Evolutionary conservation across 257 asterid species (phyloP), one percentile per base, ranked within the genome.

Genomic region (Solanum tarijense): DNA sequence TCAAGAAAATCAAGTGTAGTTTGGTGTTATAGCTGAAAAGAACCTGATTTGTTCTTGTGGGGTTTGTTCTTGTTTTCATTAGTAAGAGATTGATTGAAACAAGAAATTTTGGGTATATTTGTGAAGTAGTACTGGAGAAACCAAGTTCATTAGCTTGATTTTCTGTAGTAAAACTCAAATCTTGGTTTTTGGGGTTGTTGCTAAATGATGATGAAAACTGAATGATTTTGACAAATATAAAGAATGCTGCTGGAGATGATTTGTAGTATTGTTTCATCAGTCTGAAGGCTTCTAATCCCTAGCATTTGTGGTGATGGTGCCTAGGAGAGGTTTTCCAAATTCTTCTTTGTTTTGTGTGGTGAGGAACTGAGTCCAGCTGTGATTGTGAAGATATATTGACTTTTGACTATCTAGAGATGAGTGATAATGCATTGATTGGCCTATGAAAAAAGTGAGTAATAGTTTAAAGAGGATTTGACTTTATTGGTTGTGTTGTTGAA

Each of bases 21-120:
- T 73, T 34, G 81, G 46, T 73, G 9, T 72, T 20, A 16, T 32
- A 72, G 12, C 60, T 36, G 52, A n/a, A 75, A 91, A 85, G 85
- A 87, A 84, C 39, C 83, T 65, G 90, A 84, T 89, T 91, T 91
- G 90, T 79, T 72, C 41, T 84, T 88, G 76, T 91, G 93, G 91
- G 92, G 85, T 3, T 88, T 13, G 8, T 87, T 89, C 27, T 76
- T 75, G 87, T 83, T 83, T 85, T 78, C 62, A 32, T 71, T 71
- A 39, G 58, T 60, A 76, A 16, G 60, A 75, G 83, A 74, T 76
- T 89, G 84, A 62, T 82, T 89, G 91, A 87, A 71, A 20, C 65
- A 79, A 36, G 76, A n/a, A 62, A 78, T 35, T 35, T 87, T 69
- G 72, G 88, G 48, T 46, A 25, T 81, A 31, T 85, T 83, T 84